phyloP scores from a whole-genome alignment of 1,139 yeast species.

The Candida tetrigidarum region DNA sequence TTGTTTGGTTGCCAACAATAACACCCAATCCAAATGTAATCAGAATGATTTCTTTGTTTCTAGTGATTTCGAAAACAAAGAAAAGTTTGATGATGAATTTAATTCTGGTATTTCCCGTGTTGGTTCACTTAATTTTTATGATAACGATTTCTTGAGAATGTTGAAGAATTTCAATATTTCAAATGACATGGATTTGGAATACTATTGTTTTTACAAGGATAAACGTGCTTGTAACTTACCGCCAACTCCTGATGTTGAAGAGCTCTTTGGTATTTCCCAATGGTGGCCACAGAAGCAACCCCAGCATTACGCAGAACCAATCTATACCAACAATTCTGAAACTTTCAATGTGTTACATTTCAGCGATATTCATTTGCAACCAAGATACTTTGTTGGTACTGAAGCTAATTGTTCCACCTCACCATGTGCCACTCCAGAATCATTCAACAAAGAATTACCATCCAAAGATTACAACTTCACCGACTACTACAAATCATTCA shows the following conservation, averaged over 20 bases:
- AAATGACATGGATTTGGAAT: slow-evolving; percentile 39
- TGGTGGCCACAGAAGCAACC: slow-evolving; percentile 39
- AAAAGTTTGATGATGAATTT: slow-evolving; percentile 21
- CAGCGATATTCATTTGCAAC: slow-evolving; percentile 66
- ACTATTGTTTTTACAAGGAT: slow-evolving; percentile 36
- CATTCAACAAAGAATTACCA: slow-evolving; percentile 35
- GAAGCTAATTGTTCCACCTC: slow-evolving; percentile 61
- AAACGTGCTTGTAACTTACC: slow-evolving; percentile 34
- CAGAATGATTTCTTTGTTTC: slow-evolving; percentile 43
- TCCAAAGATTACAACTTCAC: slow-evolving; percentile 37
- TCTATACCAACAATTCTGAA: slow-evolving; percentile 25
- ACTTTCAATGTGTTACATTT: slow-evolving; percentile 66
- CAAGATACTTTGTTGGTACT: slow-evolving; percentile 58
- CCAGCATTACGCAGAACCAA: slow-evolving; percentile 29
- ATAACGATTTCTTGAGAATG: slow-evolving; percentile 45
- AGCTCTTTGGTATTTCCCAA: slow-evolving; percentile 27
- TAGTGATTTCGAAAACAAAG: slow-evolving; percentile 29
- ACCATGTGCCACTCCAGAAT: slow-evolving; percentile 53
- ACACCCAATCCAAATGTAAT: slow-evolving; percentile 36
- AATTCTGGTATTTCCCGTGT: slow-evolving; percentile 28
- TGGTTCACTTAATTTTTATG: slow-evolving; percentile 35
- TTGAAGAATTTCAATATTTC: slow-evolving; percentile 38
- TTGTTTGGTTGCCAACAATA: slow-evolving; percentile 35
- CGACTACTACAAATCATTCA: slow-evolving; percentile 22
- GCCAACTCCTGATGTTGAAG: slow-evolving; percentile 30